phyloP scores from a whole-genome alignment of 139 green algal genomes.

The Chlorella vulgaris region DNA sequence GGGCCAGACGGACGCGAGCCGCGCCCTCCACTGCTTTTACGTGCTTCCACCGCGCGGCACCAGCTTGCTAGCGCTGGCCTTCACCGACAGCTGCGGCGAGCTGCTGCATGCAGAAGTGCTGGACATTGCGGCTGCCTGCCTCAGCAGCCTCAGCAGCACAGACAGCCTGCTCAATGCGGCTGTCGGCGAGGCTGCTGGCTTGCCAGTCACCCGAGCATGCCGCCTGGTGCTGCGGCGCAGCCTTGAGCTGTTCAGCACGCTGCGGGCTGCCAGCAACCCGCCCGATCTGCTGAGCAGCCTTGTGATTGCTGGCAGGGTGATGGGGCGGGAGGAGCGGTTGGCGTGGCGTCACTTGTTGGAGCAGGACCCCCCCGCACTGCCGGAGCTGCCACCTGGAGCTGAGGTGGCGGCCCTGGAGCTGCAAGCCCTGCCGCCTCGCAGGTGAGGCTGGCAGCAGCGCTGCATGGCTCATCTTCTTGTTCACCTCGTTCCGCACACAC shows the following conservation, averaged over 20 bases:
- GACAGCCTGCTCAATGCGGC: neutral
- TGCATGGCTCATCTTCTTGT: no score
- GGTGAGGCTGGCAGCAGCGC: neutral
- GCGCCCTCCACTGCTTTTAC: conserved; percentile 35
- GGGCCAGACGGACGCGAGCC: no score
- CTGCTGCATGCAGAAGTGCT: conserved; percentile 24
- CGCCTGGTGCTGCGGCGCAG: conserved; percentile 1
- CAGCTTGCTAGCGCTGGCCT: neutral
- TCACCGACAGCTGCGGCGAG: conserved; percentile 32
- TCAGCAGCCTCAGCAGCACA: neutral
- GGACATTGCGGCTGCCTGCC: neutral
- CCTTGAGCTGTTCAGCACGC: conserved; percentile 1
- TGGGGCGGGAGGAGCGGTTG: conserved; percentile 3
- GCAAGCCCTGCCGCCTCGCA: neutral
- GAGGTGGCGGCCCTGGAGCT: conserved; percentile 2
- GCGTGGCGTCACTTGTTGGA: conserved; percentile 11
- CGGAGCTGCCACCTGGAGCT: neutral
- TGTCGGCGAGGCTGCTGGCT: neutral
- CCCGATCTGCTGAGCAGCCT: neutral
- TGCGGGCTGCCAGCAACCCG: neutral
- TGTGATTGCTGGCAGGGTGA: neutral
- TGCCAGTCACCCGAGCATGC: neutral
- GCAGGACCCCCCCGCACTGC: neutral
- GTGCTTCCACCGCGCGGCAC: neutral
- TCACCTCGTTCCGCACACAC: neutral